These are phyloP conservation scores for Globisporangium recalcitrans DNA, from an alignment of 352 stramenopile species.

Conservation along the genomic window DNA sequence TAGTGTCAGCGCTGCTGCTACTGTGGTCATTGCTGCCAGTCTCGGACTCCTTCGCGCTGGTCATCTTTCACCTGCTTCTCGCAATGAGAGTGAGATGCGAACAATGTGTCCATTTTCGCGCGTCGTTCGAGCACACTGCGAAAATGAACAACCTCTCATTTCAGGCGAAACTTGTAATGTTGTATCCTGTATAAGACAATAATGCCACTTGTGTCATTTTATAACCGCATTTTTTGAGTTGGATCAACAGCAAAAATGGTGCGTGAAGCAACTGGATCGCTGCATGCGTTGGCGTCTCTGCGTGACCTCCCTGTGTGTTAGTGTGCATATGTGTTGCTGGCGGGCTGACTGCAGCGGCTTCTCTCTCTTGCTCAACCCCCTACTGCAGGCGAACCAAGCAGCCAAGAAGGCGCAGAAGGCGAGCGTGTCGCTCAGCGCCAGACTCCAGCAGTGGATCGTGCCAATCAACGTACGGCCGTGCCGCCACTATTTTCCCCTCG, in stretches of 20 bases:
- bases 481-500: neutral
- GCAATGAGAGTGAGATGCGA: neutral
- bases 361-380: neutral
- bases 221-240: neutral
- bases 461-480: constrained; percentile 54
- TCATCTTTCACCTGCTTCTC: neutral
- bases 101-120: neutral
- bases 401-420: constrained; percentile 79
- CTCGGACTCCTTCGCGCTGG: constrained; percentile 9
- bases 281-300: neutral
- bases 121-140: constrained; percentile 1
- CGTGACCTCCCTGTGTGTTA: no score
- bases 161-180: no score
- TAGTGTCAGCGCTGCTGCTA: neutral
- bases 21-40: neutral
- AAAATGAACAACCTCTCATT: neutral
- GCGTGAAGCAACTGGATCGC: neutral
- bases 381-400: constrained; percentile 68
- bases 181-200: neutral
- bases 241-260: neutral
- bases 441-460: constrained; percentile 75
- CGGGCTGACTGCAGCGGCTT: neutral
- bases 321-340: no score
- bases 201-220: neutral
- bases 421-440: constrained; percentile 60